A percentile compares a stretch with the other conserved stretches of the same genome.
phyloP scores from a whole-genome alignment of 208 protist genomes.

The Acanthamoeba divionensis region DNA sequence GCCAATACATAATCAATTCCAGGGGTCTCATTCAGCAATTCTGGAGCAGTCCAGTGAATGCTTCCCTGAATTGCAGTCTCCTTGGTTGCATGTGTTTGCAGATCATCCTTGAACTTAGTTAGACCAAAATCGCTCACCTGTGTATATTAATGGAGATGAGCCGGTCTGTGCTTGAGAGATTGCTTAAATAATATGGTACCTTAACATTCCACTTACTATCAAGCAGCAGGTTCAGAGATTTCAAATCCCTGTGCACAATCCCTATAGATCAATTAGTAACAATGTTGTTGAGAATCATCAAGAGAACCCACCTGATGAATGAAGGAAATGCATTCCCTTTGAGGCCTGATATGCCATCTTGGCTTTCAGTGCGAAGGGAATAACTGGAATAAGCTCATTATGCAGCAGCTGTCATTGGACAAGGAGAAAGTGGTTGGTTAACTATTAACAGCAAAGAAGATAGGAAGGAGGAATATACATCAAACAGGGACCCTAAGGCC shows the following conservation, averaged over 20 bases:
- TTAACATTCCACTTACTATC: neutral
- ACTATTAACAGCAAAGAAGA: neutral
- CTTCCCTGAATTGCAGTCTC: too few species aligned
- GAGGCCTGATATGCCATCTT: neutral
- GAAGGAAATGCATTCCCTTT: conserved; percentile 47
- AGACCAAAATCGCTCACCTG: neutral
- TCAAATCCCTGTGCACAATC: neutral
- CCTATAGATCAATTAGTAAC: neutral
- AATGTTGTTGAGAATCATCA: too few species aligned
- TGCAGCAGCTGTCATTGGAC: neutral
- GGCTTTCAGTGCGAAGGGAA: neutral
- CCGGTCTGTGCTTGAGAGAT: neutral
- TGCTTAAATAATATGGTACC: too few species aligned
- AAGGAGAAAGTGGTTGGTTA: neutral
- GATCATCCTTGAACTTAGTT: neutral
- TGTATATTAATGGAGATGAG: neutral
- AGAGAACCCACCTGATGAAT: neutral
- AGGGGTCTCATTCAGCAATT: neutral
- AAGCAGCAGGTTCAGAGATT: neutral
- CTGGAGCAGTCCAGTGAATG: too few species aligned
- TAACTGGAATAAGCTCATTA: neutral
- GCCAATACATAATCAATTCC: neutral
- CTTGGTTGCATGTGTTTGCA: neutral
- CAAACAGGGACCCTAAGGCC: neutral
- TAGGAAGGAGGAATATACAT: neutral